Base-by-base conservation (phyloP, 1,284 basidiomycete species). In the Ganoderma boninense region DNA sequence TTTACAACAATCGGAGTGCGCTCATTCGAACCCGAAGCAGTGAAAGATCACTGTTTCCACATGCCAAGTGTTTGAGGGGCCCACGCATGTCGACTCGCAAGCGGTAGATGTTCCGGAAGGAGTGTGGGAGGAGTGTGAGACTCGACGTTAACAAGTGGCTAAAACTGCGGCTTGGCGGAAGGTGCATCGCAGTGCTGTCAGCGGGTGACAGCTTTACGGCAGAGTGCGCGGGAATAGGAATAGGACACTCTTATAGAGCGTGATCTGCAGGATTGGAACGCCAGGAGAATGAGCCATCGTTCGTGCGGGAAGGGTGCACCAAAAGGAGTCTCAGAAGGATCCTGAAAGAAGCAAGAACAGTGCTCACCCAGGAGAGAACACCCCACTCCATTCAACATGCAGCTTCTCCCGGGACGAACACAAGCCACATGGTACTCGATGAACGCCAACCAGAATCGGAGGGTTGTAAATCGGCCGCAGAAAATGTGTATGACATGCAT, bases 241-340 rank as follows among this genome's bases (percentile, higher is more conserved):
- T 23, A 69, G 40, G 14, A 14, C 46, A 18, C 40, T 29, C n/a
- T 64, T 68, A 64, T 64, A 62, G 64, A n/a, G 46, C 35, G 60
- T 62, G 70, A 71, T 73, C 70, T 73, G 72, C 69, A 68, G 64
- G 70, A 60, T 40, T 40, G 20, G 57, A 60, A 69, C 52, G n/a
- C 8, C 6, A n/a, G 63, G 23, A 23, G 42, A 13, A 60, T 18
- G 52, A 4, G 52, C 32, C 20, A 29, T 35, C 20, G 10, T 10
- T 46, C 29, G 43, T 35, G 16, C 32, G 32, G 29, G 46, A 20
- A 38, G 20, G 18, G 29, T 52, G 10, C 62, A 56, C 44, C 43
- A 32, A 46, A 32, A 35, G 26, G 8, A 44, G 5, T 46, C 40
- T 8, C 8, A 40, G 35, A 40, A 60, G 20, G 10, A 23, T 60